Evolutionary conservation across 2,329 filamentous ascomycete genomes (phyloP), one percentile per base, ranked within the genome.

Genomic region (Pyricularia pennisetigena): DNA sequence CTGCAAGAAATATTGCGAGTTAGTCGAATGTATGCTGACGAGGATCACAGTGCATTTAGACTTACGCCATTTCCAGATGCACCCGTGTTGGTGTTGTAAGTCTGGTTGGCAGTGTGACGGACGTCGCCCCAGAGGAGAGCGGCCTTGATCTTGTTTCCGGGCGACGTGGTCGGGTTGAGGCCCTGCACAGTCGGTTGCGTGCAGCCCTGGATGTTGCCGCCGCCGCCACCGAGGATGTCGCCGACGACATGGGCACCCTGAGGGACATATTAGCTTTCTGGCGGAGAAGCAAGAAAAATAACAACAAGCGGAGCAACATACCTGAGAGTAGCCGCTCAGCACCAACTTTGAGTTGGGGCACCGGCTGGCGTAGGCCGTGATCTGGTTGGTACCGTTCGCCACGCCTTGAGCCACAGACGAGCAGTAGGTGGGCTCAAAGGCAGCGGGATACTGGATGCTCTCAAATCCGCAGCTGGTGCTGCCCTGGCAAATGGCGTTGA

Each of bases 401-500:
- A 73, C 71, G 29, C 74, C 75, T 7, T 68, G 70, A 20, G 64
- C 68, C 9, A 74, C 74, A 7, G 74, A 73, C 26, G 65, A 41
- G 70, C 73, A 76, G 71, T 75, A 76, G 68, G 72, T 70, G 5
- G 23, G 35, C 1, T 64, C 32, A 41, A 69, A 69, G 4, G 68
- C 64, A 54, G 66, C 66, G 5, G 66, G 66, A 12, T 67, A 67
- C n/a, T 12, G 20, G 54, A 68, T 64, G 73, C 69, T 72, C 66
- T 76, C 74, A 67, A 74, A 76, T 69, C 75, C 75, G 70, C 75
- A 76, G 68, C 72, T 73, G 65, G 67, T 57, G 29, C 75, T 70
- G 23, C 72, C 74, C 4, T 66, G 57, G 70, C 75, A 76, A 49
- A 76, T 75, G 57, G 74, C 74, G 12, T 69, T 69, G 67, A 71